Base-by-base conservation (phyloP, 192 early-diverging fungal species). In the Backusella parvicylindrica region DNA sequence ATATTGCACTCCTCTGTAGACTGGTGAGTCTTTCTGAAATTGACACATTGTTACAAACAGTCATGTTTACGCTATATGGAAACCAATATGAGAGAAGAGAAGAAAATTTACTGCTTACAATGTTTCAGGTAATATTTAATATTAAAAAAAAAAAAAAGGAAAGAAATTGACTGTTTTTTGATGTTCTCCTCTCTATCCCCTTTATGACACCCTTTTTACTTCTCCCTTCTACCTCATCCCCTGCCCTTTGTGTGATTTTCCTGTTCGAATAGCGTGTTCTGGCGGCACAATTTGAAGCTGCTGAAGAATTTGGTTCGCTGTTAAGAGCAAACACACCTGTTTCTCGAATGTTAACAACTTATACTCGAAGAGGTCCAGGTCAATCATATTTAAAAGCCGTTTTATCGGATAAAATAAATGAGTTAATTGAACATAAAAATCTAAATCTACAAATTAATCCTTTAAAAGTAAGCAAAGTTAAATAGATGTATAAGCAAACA, bases 301-400 rank as follows among this genome's bases (percentile, higher is more conserved):
- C 94, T 0, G 90, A 88, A n/a, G 94, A 97, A 75, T 97, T 95
- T 70, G 91, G 90, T 40, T 94, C 91, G 16, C 81, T 98, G 23
- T 84, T 98, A 74, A 92, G 97, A 32, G 95, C 96, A 73, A 98
- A 98, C 85, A 97, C 95, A 16, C 95, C 97, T 0, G 94, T 97
- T 12, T 97, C 96, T n/a, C 91, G 97, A 28, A 97, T 97, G 95
- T 95, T 98, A 92, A 97, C 96, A 49, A 95, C 95, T 0, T 98
- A 98, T 79, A 96, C 95, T 0, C 88, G 95, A 65, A 92, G 96
- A 40, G 93, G 94, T 13, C 93, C 94, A 11, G 95, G 95, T 32
- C 94, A 96, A 82, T 90, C 92, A 28, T 98, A 98, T 73, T 83
- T 97, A 73, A 95, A 95, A 81, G 88, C 91, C 32, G 92, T 95